Percentiles rank a stretch among this genome's conserved stretches.
Evolutionary conservation across 129 eudicot species (phyloP).

Genomic region (Apium graveolens): DNA sequence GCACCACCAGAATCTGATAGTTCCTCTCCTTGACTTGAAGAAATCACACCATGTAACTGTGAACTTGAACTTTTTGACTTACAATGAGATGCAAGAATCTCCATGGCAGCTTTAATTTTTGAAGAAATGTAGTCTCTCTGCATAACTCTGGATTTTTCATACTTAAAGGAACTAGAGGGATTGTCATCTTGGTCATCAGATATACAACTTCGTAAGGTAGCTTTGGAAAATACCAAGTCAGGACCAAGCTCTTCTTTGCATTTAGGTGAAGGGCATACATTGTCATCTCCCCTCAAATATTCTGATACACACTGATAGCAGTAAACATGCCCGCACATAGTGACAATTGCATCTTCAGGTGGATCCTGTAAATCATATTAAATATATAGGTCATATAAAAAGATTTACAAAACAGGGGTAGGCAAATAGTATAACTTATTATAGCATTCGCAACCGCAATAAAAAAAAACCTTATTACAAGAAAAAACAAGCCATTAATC

Average conservation of each 20-base stretch:
- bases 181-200: slow-evolving; percentile 27
- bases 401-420: neutral
- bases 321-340: slow-evolving; percentile 87
- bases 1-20: slow-evolving; percentile 5
- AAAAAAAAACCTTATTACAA: neutral
- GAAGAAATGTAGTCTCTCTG: slow-evolving; percentile 57
- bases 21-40: slow-evolving; percentile 17
- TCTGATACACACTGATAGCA: slow-evolving; percentile 90
- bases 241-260: slow-evolving; percentile 53
- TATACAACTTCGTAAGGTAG: slow-evolving; percentile 41
- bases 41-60: neutral
- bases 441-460: neutral
- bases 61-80: slow-evolving; percentile 22
- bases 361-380: slow-evolving; percentile 50
- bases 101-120: slow-evolving; percentile 72
- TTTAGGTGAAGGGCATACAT: slow-evolving; percentile 54
- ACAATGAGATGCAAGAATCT: slow-evolving; percentile 44
- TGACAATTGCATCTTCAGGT: slow-evolving; percentile 96
- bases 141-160: slow-evolving; percentile 20
- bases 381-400: neutral
- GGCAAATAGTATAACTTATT: neutral
- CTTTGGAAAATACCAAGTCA: slow-evolving; percentile 53
- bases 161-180: slow-evolving; percentile 17
- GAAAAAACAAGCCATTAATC: neutral
- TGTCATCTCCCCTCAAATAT: slow-evolving; percentile 63